These are phyloP conservation scores for Claviceps sp. DNA, from an alignment of 2,329 filamentous ascomycete genomes.

Conservation along the genomic window DNA sequence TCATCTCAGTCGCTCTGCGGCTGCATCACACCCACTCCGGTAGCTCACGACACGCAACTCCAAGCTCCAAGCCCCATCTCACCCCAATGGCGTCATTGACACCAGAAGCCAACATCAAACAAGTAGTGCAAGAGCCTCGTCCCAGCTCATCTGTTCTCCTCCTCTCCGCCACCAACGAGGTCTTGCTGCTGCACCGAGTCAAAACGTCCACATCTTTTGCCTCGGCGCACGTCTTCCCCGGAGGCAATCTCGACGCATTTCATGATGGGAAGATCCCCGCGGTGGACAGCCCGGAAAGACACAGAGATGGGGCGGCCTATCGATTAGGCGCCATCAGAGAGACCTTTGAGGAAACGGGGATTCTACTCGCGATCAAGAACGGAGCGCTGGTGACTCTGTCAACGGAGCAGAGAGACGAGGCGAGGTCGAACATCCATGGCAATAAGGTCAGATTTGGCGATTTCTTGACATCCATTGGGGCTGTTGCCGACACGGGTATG, in stretches of 20 bases:
- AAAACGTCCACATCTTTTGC: constrained; percentile 72
- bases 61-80: not conserved
- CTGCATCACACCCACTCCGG: not conserved
- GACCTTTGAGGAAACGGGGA: constrained; percentile 90
- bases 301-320: constrained; percentile 61
- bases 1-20: not conserved
- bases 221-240: constrained; percentile 90
- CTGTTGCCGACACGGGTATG: constrained; percentile 50
- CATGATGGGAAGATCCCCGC: constrained; percentile 54
- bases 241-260: constrained; percentile 64
- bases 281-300: constrained; percentile 37
- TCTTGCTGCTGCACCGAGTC: constrained; percentile 78
- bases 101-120: constrained; percentile 8
- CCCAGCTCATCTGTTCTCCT: constrained; percentile 70
- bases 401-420: constrained; percentile 46
- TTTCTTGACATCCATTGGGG: constrained; percentile 46
- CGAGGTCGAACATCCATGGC: constrained; percentile 54
- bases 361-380: constrained; percentile 52
- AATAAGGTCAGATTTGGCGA: constrained; percentile 51
- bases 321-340: constrained; percentile 77
- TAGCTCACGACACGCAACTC: not conserved
- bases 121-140: constrained; percentile 29
- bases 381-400: constrained; percentile 47
- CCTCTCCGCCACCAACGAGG: constrained; percentile 73
- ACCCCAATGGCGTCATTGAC: constrained; percentile 2